Evolutionary conservation across 192 early-diverging fungal genomes (phyloP), one percentile per base, ranked within the genome.

Genomic region (Entomortierella lignicola): DNA sequence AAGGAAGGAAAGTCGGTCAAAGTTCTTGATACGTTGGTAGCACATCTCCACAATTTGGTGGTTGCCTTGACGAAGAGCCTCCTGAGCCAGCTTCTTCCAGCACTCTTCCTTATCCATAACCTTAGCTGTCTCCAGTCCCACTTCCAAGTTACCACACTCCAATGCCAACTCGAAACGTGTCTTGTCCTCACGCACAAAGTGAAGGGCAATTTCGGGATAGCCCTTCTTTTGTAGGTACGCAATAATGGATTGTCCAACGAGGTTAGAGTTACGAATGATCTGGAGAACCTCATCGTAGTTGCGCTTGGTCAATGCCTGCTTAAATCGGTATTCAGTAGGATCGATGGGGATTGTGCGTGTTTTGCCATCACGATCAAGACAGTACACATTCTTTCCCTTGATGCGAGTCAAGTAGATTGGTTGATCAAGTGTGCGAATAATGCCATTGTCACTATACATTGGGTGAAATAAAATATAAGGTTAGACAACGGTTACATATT

Each of bases 191-290:
- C 97, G 93, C 60, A 99, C 97, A 91, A 99, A 99, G 81, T 98
- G 96, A 47, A 99, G 87, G 8, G 98, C 98, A 84, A 99, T 93
- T 87, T 99, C 98, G 0, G 98, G 96, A 80, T 98, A 98, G 0
- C 98, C 98, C 83, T 99, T 98, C 90, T 98, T 98, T 81, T 99
- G 97, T 65, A 99, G 82, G 81, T 99, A 99, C 1, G 97, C 96
- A 83, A 99, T 99, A 82, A 99, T 99, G 23, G 95, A 94, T 79
- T 99, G 98, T 7, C 98, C 98, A 10, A 98, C 95, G 50, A 99
- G 84, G 83, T 98, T 98, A 8, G 94, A 96, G 63, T 90, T 97
- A 54, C 94, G 93, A 77, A 99, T 98, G 65, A 99, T 96, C 71
- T 94, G 90, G 55, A 99, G 86, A 0, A 99, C 98, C 75, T 98